Evolutionary conservation across 495 filamentous ascomycete species (phyloP).

Genomic region (Aspergillus indologenus): DNA sequence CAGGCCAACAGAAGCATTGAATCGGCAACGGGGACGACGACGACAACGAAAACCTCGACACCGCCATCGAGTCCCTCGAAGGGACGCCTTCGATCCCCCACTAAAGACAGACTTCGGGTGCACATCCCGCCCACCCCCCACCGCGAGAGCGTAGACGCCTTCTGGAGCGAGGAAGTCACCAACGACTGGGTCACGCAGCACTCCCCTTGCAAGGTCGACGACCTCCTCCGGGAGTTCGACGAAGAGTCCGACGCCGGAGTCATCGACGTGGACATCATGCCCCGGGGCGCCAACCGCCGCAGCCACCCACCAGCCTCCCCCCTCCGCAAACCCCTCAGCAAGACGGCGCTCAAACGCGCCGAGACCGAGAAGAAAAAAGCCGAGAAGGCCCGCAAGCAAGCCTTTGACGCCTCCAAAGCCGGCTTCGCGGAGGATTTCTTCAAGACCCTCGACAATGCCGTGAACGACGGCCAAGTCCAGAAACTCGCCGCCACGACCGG

Average conservation of each 20-base stretch:
- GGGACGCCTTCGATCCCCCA: conserved; percentile 47
- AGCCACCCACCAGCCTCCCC: conserved; percentile 11
- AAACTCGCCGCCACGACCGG: conserved; percentile 61
- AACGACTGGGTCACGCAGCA: conserved; percentile 83
- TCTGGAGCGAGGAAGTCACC: conserved; percentile 73
- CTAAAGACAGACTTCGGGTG: conserved; percentile 35
- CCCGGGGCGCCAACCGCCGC: conserved; percentile 7
- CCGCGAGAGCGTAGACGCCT: conserved; percentile 68
- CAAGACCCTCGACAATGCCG: conserved; percentile 62
- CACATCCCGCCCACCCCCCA: conserved; percentile 55
- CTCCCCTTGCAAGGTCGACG: conserved; percentile 57
- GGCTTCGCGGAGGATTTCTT: conserved; percentile 67
- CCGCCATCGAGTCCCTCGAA: conserved; percentile 48
- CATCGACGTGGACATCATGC: conserved; percentile 16
- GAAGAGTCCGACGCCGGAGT: conserved; percentile 25
- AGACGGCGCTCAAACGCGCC: conserved; percentile 44
- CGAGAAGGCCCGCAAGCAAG: conserved; percentile 49
- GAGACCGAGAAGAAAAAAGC: conserved; percentile 40
- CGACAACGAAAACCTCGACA: conserved; percentile 19
- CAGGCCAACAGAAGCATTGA: conserved; percentile 16
- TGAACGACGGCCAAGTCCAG: conserved; percentile 61
- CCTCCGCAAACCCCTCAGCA: conserved; percentile 37
- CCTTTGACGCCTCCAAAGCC: conserved; percentile 66
- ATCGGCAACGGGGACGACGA: conserved; percentile 1
- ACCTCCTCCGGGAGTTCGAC: conserved; percentile 33